Evolutionary conservation across 148 eudicot genomes (phyloP).

Genomic region (Silene uniflora): DNA sequence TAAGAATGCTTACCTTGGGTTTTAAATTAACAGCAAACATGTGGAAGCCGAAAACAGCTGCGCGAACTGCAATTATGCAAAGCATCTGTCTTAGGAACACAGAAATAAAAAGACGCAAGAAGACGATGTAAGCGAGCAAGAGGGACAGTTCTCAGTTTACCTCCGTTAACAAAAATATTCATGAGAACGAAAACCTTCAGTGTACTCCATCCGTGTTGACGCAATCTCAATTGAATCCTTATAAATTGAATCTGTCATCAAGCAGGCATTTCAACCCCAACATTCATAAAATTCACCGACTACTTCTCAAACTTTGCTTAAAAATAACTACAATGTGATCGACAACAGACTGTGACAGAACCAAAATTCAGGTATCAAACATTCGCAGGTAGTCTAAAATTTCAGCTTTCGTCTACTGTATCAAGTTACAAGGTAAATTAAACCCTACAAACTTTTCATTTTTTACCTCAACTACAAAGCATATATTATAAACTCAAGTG

Average conservation of each 20-base stretch:
- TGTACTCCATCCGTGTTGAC: slow-evolving; percentile 35
- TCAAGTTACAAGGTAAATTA: too few relatives aligned
- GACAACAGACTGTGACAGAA: too few relatives aligned
- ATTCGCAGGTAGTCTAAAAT: too few relatives aligned
- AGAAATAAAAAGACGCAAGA: not conserved
- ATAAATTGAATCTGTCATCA: slow-evolving; percentile 31
- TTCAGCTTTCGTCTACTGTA: too few relatives aligned
- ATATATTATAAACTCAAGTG: too few relatives aligned
- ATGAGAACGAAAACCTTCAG: slow-evolving; percentile 36
- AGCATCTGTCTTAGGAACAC: slow-evolving; percentile 11
- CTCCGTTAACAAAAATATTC: slow-evolving; percentile 40
- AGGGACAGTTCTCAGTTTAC: slow-evolving; percentile 18
- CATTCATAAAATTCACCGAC: not conserved
- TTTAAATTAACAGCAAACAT: slow-evolving; percentile 51
- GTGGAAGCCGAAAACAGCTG: slow-evolving; percentile 80
- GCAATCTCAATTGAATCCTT: slow-evolving; percentile 32
- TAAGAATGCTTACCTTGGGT: slow-evolving; percentile 56
- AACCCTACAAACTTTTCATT: too few relatives aligned
- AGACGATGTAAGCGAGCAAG: not conserved
- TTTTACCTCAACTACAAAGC: too few relatives aligned
- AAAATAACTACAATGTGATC: too few relatives aligned
- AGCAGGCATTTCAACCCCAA: not conserved
- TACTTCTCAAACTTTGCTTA: too few relatives aligned
- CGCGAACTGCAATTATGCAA: slow-evolving; percentile 62
- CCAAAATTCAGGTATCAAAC: too few relatives aligned